Conservation (phyloP, 2,329 filamentous ascomycete species). For the Sphaerulina populicola region DNA sequence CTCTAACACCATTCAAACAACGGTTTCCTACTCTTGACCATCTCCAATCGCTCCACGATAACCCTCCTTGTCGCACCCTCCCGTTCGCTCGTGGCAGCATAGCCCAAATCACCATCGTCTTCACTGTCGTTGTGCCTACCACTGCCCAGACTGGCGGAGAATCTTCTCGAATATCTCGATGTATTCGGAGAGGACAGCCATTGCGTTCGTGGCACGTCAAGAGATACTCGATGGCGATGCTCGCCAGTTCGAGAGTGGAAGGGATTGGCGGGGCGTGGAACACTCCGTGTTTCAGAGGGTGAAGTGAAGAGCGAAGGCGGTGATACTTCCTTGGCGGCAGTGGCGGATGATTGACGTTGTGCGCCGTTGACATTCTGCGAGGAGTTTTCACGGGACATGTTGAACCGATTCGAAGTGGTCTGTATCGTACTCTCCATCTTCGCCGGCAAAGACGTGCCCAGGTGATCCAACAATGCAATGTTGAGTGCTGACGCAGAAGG, state of each 20-base stretch:
- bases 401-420: constrained; percentile 34
- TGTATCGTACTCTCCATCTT: constrained; percentile 33
- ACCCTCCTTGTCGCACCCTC: constrained; percentile 87
- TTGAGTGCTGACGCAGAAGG: constrained; percentile 45
- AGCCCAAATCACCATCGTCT: constrained; percentile 85
- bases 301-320: background rate
- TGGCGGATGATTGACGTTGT: background rate
- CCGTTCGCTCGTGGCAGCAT: constrained; percentile 87
- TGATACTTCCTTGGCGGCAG: constrained; percentile 12
- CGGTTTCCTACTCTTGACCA: constrained; percentile 88
- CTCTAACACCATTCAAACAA: constrained; percentile 91
- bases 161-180: constrained; percentile 31
- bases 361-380: constrained; percentile 33
- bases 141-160: constrained; percentile 35
- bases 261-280: constrained; percentile 17
- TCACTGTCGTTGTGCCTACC: constrained; percentile 39
- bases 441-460: constrained; percentile 28
- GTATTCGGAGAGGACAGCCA: constrained; percentile 26
- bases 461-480: constrained; percentile 62
- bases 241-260: constrained; percentile 28
- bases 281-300: background rate
- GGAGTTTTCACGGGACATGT: constrained; percentile 41
- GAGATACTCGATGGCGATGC: constrained; percentile 14
- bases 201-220: constrained; percentile 20
- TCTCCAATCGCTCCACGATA: constrained; percentile 91